Conservation (phyloP, 306 rosid species). For the Abrus pulchellus region DNA sequence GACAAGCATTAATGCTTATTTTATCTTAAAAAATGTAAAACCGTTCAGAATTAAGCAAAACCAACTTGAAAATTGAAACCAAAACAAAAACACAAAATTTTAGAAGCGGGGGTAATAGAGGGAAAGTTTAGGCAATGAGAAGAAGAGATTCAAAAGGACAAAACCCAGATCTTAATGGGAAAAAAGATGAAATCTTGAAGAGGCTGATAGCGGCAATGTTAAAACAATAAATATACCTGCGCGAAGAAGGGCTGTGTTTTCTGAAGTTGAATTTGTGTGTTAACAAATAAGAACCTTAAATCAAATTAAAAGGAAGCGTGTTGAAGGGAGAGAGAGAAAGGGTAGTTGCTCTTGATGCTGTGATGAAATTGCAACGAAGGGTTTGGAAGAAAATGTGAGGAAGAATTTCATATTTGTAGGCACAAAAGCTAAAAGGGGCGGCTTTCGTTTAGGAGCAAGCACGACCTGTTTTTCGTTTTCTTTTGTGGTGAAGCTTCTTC, state of each 20-base stretch:
- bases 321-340: slow-evolving; percentile 38
- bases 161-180: slow-evolving; percentile 46
- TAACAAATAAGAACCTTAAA: neutral
- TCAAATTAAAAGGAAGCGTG: slow-evolving; percentile 45
- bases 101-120: neutral
- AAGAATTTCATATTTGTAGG: slow-evolving; percentile 72
- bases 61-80: neutral
- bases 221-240: slow-evolving; percentile 51
- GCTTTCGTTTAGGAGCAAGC: slow-evolving; percentile 55
- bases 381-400: slow-evolving; percentile 51
- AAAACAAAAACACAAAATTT: neutral
- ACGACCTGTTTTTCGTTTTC: slow-evolving; percentile 63
- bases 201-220: slow-evolving; percentile 32
- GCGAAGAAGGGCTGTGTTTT: slow-evolving; percentile 26
- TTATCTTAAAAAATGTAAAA: neutral
- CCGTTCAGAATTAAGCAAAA: slow-evolving; percentile 14
- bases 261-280: slow-evolving; percentile 14
- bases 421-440: slow-evolving; percentile 40
- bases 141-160: slow-evolving; percentile 58
- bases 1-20: neutral
- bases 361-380: slow-evolving; percentile 20
- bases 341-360: neutral
- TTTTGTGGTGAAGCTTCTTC: slow-evolving; percentile 67
- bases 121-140: slow-evolving; percentile 41
- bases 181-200: slow-evolving; percentile 30